Percentiles rank a stretch among this genome's conserved stretches.
These are phyloP conservation scores for Saccharomycopsis sp. DNA, from an alignment of 805 yeast genomes.

Conservation along the genomic window DNA sequence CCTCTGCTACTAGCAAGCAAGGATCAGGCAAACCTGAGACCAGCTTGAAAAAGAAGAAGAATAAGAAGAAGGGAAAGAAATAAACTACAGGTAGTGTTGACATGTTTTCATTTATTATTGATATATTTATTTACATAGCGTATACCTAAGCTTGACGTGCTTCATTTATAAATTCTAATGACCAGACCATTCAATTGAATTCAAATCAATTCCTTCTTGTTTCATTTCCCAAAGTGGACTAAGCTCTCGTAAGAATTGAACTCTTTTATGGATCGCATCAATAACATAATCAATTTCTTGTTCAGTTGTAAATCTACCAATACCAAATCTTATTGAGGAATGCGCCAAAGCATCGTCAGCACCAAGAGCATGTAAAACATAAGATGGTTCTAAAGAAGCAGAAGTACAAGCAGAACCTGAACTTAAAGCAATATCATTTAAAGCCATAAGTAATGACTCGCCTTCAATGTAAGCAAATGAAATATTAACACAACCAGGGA, in stretches of 20 bases:
- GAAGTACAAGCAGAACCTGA: slow-evolving; percentile 99
- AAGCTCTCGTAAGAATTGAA: slow-evolving; percentile 82
- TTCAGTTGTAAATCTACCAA: slow-evolving; percentile 95
- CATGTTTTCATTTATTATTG: too few relatives aligned
- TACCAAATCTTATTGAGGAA: slow-evolving; percentile 95
- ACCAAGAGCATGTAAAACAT: slow-evolving; percentile 92
- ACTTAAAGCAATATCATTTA: slow-evolving; percentile 91
- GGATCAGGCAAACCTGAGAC: slow-evolving; percentile 18
- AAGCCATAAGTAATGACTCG: slow-evolving; percentile 94
- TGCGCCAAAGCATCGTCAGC: slow-evolving; percentile 98
- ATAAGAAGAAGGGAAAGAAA: slow-evolving; percentile 27
- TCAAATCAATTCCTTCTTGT: slow-evolving; percentile 93
- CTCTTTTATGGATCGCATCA: slow-evolving; percentile 82
- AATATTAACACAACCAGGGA: slow-evolving; percentile 92
- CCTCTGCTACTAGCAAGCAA: slow-evolving; percentile 16
- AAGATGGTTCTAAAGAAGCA: slow-evolving; percentile 95
- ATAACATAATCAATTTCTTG: slow-evolving; percentile 93
- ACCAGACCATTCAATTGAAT: slow-evolving; percentile 96
- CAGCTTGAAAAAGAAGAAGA: slow-evolving; percentile 23
- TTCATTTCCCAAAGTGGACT: slow-evolving; percentile 99
- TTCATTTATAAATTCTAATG: too few relatives aligned
- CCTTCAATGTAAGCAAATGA: slow-evolving; percentile 98
- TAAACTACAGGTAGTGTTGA: slow-evolving; percentile 1
- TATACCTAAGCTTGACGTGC: too few relatives aligned
- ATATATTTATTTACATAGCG: too few relatives aligned